Percentiles rank a stretch among this genome's conserved stretches.
Evolutionary conservation across 1,139 yeast species (phyloP).

Genomic region (Geotrichum carabidarum): DNA sequence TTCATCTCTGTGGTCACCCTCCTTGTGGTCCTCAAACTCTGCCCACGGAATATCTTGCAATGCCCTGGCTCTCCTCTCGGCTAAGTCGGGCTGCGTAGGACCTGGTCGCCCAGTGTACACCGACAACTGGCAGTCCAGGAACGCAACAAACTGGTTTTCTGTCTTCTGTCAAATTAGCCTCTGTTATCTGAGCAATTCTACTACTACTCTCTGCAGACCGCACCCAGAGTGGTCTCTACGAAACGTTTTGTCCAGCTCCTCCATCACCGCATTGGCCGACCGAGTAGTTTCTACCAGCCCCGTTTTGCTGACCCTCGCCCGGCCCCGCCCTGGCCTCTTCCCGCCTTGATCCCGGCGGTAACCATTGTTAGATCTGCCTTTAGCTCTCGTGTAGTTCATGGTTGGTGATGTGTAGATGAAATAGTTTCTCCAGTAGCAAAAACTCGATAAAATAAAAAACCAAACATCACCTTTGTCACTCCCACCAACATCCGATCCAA

Average conservation of each 20-base stretch:
- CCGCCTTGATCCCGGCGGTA: not conserved
- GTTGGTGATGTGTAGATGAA: not conserved
- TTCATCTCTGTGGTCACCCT: too few relatives aligned
- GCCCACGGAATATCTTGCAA: too few relatives aligned
- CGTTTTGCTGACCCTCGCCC: not conserved
- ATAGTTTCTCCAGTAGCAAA: not conserved
- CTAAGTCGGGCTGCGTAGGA: too few relatives aligned
- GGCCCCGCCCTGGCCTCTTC: not conserved
- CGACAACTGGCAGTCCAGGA: conserved; percentile 7
- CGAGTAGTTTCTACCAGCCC: conserved; percentile 3
- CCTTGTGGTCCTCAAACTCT: too few relatives aligned
- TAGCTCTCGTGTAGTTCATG: not conserved
- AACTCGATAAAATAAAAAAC: too few relatives aligned
- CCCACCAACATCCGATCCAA: not conserved
- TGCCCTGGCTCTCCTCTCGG: too few relatives aligned
- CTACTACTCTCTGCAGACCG: not conserved
- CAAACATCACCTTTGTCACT: not conserved
- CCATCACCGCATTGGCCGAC: conserved; percentile 8
- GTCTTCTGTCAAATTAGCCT: not conserved
- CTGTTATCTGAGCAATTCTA: not conserved
- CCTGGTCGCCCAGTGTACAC: not conserved
- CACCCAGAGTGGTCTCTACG: not conserved
- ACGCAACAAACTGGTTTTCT: conserved; percentile 11
- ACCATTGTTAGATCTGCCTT: not conserved
- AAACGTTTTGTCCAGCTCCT: conserved; percentile 4